phyloP scores from a whole-genome alignment of 2,329 filamentous ascomycete genomes.

The Epichloe scottii region DNA sequence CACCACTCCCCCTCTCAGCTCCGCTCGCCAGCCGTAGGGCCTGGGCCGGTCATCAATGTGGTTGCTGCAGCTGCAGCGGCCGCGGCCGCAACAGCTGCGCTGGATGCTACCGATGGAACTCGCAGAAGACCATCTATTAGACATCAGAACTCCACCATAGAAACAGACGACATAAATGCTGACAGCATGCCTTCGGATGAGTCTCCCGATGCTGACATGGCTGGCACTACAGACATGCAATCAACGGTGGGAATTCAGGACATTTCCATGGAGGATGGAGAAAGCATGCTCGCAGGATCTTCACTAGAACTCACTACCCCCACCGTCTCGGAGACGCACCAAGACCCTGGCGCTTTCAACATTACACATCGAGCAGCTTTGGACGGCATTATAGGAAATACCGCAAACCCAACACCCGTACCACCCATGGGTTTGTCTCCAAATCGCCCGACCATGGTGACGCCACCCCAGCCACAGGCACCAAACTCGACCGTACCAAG shows the following conservation, averaged over 20 bases:
- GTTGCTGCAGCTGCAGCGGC: slow-evolving; percentile 31
- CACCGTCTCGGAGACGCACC: slow-evolving; percentile 64
- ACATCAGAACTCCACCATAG: slow-evolving; percentile 82
- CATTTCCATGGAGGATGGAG: slow-evolving; percentile 65
- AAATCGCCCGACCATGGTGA: slow-evolving; percentile 55
- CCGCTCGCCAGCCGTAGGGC: slow-evolving; percentile 40
- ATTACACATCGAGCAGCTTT: slow-evolving; percentile 77
- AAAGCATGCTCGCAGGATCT: slow-evolving; percentile 64
- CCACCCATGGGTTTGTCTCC: slow-evolving; percentile 62
- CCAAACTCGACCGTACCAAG: slow-evolving; percentile 61
- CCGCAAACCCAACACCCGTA: slow-evolving; percentile 51
- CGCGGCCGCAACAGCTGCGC: slow-evolving; percentile 31
- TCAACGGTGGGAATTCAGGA: slow-evolving; percentile 76
- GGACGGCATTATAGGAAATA: slow-evolving; percentile 74
- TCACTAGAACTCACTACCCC: slow-evolving; percentile 64
- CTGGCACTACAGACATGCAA: slow-evolving; percentile 69
- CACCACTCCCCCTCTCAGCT: slow-evolving; percentile 59
- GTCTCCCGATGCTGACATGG: slow-evolving; percentile 63
- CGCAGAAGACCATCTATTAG: slow-evolving; percentile 73
- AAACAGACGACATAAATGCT: slow-evolving; percentile 73
- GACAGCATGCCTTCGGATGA: slow-evolving; percentile 76
- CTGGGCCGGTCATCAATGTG: slow-evolving; percentile 31
- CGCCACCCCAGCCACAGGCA: slow-evolving; percentile 62
- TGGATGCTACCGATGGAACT: slow-evolving; percentile 38
- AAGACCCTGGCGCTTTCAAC: slow-evolving; percentile 84